Percentiles rank a stretch among this genome's conserved stretches.
Evolutionary conservation across 2,329 filamentous ascomycete genomes (phyloP).

Genomic region (Scedosporium apiospermum): DNA sequence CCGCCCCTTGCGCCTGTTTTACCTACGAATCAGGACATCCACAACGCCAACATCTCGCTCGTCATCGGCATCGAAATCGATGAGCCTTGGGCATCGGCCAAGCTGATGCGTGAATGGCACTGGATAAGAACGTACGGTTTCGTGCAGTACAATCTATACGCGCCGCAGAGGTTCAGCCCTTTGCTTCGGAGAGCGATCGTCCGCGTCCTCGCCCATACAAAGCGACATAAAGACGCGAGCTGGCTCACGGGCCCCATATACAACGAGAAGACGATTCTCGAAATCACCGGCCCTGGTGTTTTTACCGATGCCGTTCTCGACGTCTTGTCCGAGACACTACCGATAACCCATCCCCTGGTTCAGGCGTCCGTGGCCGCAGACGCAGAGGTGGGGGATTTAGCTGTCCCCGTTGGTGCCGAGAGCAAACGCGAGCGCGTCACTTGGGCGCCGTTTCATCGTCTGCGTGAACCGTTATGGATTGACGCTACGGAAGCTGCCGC

Average conservation of each 20-base stretch:
- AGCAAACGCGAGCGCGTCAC: background rate
- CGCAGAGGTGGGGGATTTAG: background rate
- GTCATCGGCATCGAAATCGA: background rate
- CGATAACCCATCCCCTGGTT: background rate
- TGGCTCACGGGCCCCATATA: background rate
- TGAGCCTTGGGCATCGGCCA: background rate
- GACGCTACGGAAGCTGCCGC: background rate
- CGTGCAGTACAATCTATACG: slow-evolving; percentile 1
- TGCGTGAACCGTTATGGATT: background rate
- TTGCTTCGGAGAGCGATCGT: background rate
- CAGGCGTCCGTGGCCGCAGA: background rate
- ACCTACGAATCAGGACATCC: background rate
- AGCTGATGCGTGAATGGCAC: background rate
- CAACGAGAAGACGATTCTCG: slow-evolving; percentile 1
- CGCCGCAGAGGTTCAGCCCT: background rate
- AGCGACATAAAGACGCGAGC: background rate
- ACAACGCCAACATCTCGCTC: background rate
- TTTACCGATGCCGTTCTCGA: slow-evolving; percentile 1
- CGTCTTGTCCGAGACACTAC: background rate
- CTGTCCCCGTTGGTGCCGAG: background rate
- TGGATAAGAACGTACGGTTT: background rate
- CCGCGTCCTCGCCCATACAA: background rate
- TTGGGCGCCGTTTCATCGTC: background rate
- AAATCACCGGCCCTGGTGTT: background rate
- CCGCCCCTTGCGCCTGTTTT: background rate